Evolutionary conservation across 768 basidiomycete genomes (phyloP), one percentile per base, ranked within the genome.

Genomic region (Tremella fuciformis): DNA sequence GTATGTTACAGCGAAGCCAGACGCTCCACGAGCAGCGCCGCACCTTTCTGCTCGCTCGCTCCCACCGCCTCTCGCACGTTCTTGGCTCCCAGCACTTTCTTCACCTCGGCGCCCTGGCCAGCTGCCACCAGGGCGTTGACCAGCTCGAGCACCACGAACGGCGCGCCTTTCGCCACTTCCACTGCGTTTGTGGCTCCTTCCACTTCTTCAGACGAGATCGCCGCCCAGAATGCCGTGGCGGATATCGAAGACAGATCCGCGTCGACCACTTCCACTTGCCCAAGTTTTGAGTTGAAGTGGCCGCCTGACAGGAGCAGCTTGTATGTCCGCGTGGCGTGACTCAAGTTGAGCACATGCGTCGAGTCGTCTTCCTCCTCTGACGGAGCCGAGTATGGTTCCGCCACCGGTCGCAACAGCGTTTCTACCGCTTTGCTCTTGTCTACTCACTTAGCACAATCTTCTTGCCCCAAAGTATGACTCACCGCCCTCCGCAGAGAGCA

Each of bases 231-330:
- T 1, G 61, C 62, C 29, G 62, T 39, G 4, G 74, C 67, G 53
- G 75, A 71, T 6, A 48, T 41, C 8, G 60, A 48, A 8, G 70
- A 59, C n/a, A 73, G 56, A 0, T 52, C 26, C 2, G 46, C 53
- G 49, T 74, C 71, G 39, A 69, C 57, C 37, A 70, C 60, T 21
- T 83, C 81, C 38, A 93, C 79, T 1, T 81, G 61, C 19, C 81
- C 81, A 1, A 84, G 82, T 0, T 82, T 73, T 29, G 84, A 86
- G 60, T 84, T 85, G 77, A 85, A 96, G 72, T 93, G 91, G 0
- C 92, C 92, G 4, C 92, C 92, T 71, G 93, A 90, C 1, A 96
- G 81, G 6, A 96, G 84, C 6, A 85, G 85, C 74, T 96, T 96
- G 82, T 90, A 93, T 50, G 92, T 71, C 40, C 92, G 83, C 2